phyloP scores from a whole-genome alignment of 2,329 filamentous ascomycete species.

The Aspergillus alliaceus region DNA sequence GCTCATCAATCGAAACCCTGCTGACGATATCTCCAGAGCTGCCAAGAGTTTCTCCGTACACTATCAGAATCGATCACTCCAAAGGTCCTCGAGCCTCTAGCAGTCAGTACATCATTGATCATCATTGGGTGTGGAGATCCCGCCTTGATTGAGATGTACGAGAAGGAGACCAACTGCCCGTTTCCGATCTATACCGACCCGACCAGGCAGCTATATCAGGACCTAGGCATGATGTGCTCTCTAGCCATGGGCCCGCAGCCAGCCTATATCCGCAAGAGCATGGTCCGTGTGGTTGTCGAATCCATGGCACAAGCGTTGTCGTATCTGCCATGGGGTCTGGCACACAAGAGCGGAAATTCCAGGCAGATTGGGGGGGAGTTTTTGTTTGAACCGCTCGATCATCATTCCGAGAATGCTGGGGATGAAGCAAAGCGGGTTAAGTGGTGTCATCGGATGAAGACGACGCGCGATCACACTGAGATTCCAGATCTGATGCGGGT shows the following conservation, averaged over 20 bases:
- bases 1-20: background rate
- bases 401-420: background rate
- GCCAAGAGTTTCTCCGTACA: conserved; percentile 70
- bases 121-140: conserved; percentile 73
- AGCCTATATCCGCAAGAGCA: conserved; percentile 61
- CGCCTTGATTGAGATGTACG: conserved; percentile 67
- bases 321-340: conserved; percentile 58
- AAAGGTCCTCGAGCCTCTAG: conserved; percentile 42
- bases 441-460: conserved; percentile 82
- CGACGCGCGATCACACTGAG: conserved; percentile 75
- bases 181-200: conserved; percentile 81
- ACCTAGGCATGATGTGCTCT: conserved; percentile 68
- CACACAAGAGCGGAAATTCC: conserved; percentile 64
- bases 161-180: conserved; percentile 60
- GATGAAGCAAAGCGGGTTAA: conserved; percentile 47
- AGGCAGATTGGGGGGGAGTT: conserved; percentile 76
- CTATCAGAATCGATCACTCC: conserved; percentile 59
- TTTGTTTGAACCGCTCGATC: conserved; percentile 59
- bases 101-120: conserved; percentile 60
- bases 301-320: conserved; percentile 60
- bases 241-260: conserved; percentile 62
- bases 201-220: conserved; percentile 62
- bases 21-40: conserved; percentile 54
- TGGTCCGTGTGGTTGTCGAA: conserved; percentile 47
- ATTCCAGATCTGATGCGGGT: conserved; percentile 37